Conservation (phyloP, 768 basidiomycete genomes). For the Tricholoma sp. region DNA sequence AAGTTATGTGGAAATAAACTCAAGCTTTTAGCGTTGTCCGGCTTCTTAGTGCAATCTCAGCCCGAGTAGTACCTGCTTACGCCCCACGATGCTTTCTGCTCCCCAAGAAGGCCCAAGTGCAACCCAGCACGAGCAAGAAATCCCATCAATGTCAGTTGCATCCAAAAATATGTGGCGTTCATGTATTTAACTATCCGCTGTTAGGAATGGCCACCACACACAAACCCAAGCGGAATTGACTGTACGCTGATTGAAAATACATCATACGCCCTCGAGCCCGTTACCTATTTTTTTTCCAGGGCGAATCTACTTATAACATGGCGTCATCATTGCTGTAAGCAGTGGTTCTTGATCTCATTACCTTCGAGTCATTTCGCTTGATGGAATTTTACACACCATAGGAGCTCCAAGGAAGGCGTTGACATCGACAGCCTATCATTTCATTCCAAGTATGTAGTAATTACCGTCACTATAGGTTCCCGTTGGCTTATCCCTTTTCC, state of each 20-base stretch:
- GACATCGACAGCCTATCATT: slow-evolving; percentile 10
- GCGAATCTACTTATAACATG: not conserved
- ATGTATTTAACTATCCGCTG: not conserved
- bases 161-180: not conserved
- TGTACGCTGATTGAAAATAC: not conserved
- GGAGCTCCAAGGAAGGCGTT: slow-evolving; percentile 9
- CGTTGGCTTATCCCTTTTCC: not conserved
- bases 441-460: slow-evolving; percentile 9
- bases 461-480: not conserved
- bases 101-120: not conserved
- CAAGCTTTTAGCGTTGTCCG: not conserved
- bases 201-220: not conserved
- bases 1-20: slow-evolving; percentile 1
- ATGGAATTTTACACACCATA: slow-evolving; percentile 24
- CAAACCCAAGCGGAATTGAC: not conserved
- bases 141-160: not conserved
- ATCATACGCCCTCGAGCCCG: not conserved
- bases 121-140: not conserved
- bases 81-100: not conserved
- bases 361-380: slow-evolving; percentile 27
- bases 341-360: slow-evolving; percentile 31
- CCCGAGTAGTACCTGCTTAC: not conserved
- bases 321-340: slow-evolving; percentile 41
- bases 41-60: not conserved
- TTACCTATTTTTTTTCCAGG: not conserved